These are phyloP conservation scores for Rhypophila decipiens DNA, from an alignment of 495 filamentous ascomycete genomes.

Conservation along the genomic window DNA sequence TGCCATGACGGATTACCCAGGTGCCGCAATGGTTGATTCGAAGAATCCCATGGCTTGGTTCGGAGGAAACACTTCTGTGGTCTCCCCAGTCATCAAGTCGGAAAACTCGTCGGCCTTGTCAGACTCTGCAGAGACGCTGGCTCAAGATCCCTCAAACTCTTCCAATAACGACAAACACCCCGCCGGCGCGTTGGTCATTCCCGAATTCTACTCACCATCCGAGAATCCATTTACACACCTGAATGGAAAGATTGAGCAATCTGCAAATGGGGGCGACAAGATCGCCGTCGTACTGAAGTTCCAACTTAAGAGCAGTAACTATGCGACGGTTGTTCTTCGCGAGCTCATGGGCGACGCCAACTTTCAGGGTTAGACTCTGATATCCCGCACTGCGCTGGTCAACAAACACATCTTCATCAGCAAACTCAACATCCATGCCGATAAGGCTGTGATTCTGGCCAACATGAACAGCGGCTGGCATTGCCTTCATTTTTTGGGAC, in stretches of 20 bases:
- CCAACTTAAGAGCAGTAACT: slow-evolving; percentile 77
- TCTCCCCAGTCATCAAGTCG: background rate
- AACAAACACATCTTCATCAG: no score
- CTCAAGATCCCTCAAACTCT: background rate
- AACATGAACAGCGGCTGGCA: no score
- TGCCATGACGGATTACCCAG: background rate
- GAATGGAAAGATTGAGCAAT: slow-evolving; percentile 5
- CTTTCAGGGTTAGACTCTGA: background rate
- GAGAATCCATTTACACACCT: slow-evolving; percentile 18
- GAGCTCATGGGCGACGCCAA: slow-evolving; percentile 54
- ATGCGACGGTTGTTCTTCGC: slow-evolving; percentile 88
- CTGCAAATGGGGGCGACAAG: slow-evolving; percentile 37
- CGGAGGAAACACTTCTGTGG: no score
- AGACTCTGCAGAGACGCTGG: background rate
- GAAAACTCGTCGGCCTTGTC: background rate
- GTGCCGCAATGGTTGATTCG: background rate
- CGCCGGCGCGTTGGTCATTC: no score
- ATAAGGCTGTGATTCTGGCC: no score
- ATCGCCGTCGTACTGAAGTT: slow-evolving; percentile 82
- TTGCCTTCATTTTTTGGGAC: no score
- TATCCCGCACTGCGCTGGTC: no score
- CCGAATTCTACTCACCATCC: slow-evolving; percentile 14
- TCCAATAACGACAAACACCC: no score
- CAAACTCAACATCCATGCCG: no score
- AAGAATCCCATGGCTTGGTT: background rate